Evolutionary conservation across 495 filamentous ascomycete species (phyloP).

Genomic region (Aspergillus taichungensis): DNA sequence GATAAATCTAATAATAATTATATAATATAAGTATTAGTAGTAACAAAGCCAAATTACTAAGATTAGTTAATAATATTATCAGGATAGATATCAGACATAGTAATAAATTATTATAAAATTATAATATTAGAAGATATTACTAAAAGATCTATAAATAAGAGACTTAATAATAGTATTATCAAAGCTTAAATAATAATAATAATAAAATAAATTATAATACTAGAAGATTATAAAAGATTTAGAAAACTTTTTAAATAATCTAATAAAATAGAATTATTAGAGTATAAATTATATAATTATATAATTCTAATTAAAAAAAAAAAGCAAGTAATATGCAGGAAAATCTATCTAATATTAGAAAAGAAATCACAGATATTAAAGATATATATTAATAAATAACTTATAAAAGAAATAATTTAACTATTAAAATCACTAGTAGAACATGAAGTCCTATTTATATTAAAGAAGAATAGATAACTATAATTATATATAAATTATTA

Average conservation of each 20-base stretch:
- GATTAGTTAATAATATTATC: background rate
- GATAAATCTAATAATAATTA: background rate
- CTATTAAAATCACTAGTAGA: constrained; percentile 7
- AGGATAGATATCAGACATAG: background rate
- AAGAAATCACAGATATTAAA: constrained; percentile 9
- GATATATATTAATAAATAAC: constrained; percentile 12
- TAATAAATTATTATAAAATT: background rate
- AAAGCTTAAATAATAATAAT: background rate
- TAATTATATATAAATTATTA: constrained; percentile 10
- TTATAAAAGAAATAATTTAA: constrained; percentile 9
- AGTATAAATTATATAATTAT: constrained; percentile 3
- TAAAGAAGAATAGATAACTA: constrained; percentile 11
- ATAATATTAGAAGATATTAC: background rate
- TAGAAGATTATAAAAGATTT: constrained; percentile 1
- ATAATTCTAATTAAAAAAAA: constrained; percentile 5
- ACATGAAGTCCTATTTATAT: constrained; percentile 3
- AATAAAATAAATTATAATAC: background rate
- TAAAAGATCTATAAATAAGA: background rate
- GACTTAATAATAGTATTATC: background rate
- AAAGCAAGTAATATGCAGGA: constrained; percentile 1
- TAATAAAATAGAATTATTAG: constrained; percentile 2
- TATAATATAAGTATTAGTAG: constrained; percentile 9
- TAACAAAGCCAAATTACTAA: constrained; percentile 4
- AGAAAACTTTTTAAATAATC: constrained; percentile 5
- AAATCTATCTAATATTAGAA: constrained; percentile 13